Conservation (phyloP, 495 filamentous ascomycete species). For the Penicillium subrubescens region DNA sequence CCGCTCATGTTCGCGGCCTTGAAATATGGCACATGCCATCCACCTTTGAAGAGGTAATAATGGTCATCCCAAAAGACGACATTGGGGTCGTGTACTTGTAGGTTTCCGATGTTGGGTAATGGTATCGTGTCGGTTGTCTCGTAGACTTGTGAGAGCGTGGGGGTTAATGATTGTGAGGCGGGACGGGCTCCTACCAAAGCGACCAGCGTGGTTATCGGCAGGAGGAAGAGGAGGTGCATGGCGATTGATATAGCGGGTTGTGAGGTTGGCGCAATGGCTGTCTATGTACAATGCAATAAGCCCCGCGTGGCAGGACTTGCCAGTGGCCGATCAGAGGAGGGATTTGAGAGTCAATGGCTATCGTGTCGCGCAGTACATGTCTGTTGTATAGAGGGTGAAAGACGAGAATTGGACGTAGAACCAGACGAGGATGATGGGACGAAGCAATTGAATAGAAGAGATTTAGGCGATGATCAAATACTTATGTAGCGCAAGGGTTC, state of each 20-base stretch:
- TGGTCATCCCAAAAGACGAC: constrained; percentile 34
- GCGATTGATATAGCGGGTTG: neutral
- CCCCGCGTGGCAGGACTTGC: constrained; percentile 3
- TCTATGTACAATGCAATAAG: neutral
- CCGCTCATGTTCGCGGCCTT: constrained; percentile 40
- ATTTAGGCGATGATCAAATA: neutral
- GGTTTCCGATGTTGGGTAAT: constrained; percentile 37
- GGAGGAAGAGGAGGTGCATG: constrained; percentile 10
- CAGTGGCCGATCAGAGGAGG: neutral
- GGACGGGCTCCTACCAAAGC: constrained; percentile 16
- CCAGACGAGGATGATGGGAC: neutral
- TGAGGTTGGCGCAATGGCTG: neutral
- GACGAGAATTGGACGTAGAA: neutral
- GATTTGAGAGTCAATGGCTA: neutral
- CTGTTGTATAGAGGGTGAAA: neutral
- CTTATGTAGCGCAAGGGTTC: neutral
- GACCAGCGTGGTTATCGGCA: constrained; percentile 8
- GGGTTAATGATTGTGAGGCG: constrained; percentile 6
- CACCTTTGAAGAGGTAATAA: constrained; percentile 48
- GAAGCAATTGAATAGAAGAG: neutral
- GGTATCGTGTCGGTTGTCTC: constrained; percentile 36
- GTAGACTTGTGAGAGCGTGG: constrained; percentile 25
- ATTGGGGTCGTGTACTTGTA: constrained; percentile 44
- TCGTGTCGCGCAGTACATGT: constrained; percentile 7
- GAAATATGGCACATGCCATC: constrained; percentile 31